Percentiles rank a stretch among this genome's conserved stretches.
These are phyloP conservation scores for Stephanocyclus meneghinianus DNA, from an alignment of 352 stramenopile genomes.

Conservation along the genomic window DNA sequence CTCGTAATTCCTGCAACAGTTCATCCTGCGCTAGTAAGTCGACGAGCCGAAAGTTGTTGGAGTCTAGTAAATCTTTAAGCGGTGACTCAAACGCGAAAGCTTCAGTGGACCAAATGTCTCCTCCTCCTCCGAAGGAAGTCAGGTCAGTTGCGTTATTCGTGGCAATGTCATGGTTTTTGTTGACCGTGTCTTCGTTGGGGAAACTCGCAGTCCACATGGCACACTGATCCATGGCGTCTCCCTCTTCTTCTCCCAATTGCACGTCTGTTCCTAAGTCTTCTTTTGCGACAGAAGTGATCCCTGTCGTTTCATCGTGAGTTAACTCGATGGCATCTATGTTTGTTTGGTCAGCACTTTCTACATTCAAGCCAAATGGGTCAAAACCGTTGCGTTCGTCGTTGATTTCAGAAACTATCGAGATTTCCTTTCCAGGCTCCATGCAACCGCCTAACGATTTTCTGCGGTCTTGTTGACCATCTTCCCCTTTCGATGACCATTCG, in stretches of 20 bases:
- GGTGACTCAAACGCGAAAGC: slow-evolving; percentile 71
- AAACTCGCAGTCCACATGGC: slow-evolving; percentile 14
- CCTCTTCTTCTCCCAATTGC: slow-evolving; percentile 1
- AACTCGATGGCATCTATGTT: slow-evolving; percentile 11
- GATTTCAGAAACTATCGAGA: not conserved
- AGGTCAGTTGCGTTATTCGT: not conserved
- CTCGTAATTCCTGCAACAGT: slow-evolving; percentile 95
- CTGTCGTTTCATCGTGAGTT: slow-evolving; percentile 4
- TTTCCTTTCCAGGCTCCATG: not conserved
- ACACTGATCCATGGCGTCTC: slow-evolving; percentile 29
- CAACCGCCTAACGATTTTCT: not conserved
- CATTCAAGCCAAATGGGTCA: not conserved
- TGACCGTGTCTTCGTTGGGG: slow-evolving; percentile 9
- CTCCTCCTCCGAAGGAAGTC: slow-evolving; percentile 19
- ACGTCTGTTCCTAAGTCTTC: not conserved
- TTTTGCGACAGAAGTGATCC: slow-evolving; percentile 1
- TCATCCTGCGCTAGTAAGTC: slow-evolving; percentile 95
- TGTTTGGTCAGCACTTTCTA: not conserved
- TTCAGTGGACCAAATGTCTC: slow-evolving; percentile 82
- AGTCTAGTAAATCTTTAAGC: slow-evolving; percentile 93
- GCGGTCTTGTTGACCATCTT: not conserved
- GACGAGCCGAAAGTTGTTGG: slow-evolving; percentile 88
- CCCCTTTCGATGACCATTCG: not conserved
- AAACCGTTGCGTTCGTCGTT: not conserved
- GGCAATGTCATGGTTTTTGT: not conserved